These are phyloP conservation scores for Anacardium occidentale DNA, from an alignment of 345 rosid genomes.

Conservation along the genomic window DNA sequence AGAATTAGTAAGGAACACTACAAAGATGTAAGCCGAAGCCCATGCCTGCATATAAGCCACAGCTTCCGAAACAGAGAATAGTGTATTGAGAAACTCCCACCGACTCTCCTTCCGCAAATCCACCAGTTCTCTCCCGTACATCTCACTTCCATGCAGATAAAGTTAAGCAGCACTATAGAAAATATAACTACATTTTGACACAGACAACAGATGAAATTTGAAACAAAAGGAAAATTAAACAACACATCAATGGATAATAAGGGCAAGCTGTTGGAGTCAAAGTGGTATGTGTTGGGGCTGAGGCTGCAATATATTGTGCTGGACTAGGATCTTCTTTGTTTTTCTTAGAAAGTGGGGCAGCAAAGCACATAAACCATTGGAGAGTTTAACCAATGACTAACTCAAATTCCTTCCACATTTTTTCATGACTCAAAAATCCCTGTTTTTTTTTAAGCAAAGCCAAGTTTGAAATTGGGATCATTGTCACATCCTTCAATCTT, in stretches of 20 bases:
- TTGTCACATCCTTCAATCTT: not conserved
- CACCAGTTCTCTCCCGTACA: conserved; percentile 92
- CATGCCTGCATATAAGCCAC: conserved; percentile 86
- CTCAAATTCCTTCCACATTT: not conserved
- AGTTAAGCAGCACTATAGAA: conserved; percentile 36
- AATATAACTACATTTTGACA: conserved; percentile 29
- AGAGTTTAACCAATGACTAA: not conserved
- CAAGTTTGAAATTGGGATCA: not conserved
- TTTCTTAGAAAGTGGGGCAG: not conserved
- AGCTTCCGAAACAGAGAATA: conserved; percentile 95
- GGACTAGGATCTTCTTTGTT: not conserved
- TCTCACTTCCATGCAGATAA: conserved; percentile 67
- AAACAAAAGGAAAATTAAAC: conserved; percentile 1
- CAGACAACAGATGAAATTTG: conserved; percentile 19
- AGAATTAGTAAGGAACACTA: not conserved
- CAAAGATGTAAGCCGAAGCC: not conserved
- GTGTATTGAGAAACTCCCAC: conserved; percentile 91
- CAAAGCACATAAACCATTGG: not conserved
- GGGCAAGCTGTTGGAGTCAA: not conserved
- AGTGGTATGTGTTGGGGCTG: not conserved
- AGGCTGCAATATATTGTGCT: not conserved
- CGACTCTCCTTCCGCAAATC: conserved; percentile 86
- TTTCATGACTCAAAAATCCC: not conserved
- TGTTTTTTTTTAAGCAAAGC: not conserved
- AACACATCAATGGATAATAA: conserved; percentile 6